A percentile compares a stretch with the other conserved stretches of the same genome.
Evolutionary conservation across 2,329 filamentous ascomycete species (phyloP).

Genomic region (Penicillium italicum): DNA sequence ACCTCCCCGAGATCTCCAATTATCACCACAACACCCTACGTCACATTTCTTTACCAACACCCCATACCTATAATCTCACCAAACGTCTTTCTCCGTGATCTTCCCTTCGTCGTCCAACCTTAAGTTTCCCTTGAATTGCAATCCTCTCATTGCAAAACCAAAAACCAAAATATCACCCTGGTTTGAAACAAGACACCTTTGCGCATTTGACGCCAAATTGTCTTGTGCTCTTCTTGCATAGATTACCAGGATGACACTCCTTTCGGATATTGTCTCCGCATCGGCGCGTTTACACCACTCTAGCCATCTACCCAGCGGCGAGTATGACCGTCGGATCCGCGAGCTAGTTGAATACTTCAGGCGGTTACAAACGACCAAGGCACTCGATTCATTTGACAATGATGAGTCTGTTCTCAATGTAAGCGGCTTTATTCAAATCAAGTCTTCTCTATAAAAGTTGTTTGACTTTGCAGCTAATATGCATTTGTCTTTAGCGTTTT

Average conservation of each 20-base stretch:
- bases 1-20: neutral
- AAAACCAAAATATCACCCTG: neutral
- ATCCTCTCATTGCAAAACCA: neutral
- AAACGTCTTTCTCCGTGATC: neutral
- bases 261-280: slow-evolving; percentile 13
- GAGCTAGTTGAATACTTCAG: slow-evolving; percentile 39
- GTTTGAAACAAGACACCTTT: neutral
- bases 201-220: neutral
- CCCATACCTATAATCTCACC: neutral
- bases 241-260: slow-evolving; percentile 10
- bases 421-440: slow-evolving; percentile 14
- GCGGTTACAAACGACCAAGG: slow-evolving; percentile 33
- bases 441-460: neutral
- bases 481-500: slow-evolving; percentile 29
- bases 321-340: slow-evolving; percentile 45
- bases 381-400: slow-evolving; percentile 28
- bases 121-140: neutral
- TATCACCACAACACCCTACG: neutral
- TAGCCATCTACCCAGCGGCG: slow-evolving; percentile 35
- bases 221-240: neutral
- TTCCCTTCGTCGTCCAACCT: neutral
- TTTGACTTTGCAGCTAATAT: neutral
- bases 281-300: slow-evolving; percentile 33
- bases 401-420: slow-evolving; percentile 37
- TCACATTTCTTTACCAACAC: neutral